phyloP scores from a whole-genome alignment of 2,329 filamentous ascomycete genomes.

The Alternaria ethzedia region DNA sequence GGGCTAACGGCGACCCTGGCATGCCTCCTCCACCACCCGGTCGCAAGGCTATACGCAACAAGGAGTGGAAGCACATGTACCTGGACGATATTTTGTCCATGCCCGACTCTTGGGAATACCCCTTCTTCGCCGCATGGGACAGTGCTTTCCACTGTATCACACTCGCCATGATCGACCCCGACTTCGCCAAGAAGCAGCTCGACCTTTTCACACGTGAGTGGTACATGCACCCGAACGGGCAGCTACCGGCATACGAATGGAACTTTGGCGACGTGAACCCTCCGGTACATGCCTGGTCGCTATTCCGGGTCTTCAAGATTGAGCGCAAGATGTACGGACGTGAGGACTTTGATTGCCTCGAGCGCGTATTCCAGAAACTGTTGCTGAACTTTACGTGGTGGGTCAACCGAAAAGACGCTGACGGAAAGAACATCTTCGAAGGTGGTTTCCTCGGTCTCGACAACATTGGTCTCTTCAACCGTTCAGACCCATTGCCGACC shows the following conservation, averaged over 20 bases:
- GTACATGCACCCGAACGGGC: slow-evolving; percentile 98
- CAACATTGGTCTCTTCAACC: slow-evolving; percentile 97
- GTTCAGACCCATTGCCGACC: slow-evolving; percentile 91
- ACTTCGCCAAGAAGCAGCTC: slow-evolving; percentile 97
- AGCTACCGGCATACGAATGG: slow-evolving; percentile 93
- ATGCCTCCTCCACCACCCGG: slow-evolving; percentile 84
- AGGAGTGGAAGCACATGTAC: slow-evolving; percentile 92
- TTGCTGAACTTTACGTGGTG: slow-evolving; percentile 98
- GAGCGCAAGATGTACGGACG: slow-evolving; percentile 96
- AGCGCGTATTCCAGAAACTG: slow-evolving; percentile 95
- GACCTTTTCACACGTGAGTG: slow-evolving; percentile 95
- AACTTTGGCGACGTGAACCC: slow-evolving; percentile 98
- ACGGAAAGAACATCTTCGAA: slow-evolving; percentile 97
- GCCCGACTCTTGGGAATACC: slow-evolving; percentile 99
- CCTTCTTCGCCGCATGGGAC: slow-evolving; percentile 97
- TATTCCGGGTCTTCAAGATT: slow-evolving; percentile 96
- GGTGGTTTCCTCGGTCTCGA: slow-evolving; percentile 94
- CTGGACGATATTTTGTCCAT: slow-evolving; percentile 95
- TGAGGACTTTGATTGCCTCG: slow-evolving; percentile 93
- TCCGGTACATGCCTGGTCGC: slow-evolving; percentile 94
- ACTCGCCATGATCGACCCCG: slow-evolving; percentile 94
- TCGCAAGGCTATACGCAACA: slow-evolving; percentile 82
- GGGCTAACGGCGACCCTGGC: slow-evolving; percentile 90
- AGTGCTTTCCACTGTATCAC: slow-evolving; percentile 97
- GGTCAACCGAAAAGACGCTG: slow-evolving; percentile 94